Percentiles rank a stretch among this genome's conserved stretches.
phyloP scores from a whole-genome alignment of 768 basidiomycete species.

The Boletus speciosus region DNA sequence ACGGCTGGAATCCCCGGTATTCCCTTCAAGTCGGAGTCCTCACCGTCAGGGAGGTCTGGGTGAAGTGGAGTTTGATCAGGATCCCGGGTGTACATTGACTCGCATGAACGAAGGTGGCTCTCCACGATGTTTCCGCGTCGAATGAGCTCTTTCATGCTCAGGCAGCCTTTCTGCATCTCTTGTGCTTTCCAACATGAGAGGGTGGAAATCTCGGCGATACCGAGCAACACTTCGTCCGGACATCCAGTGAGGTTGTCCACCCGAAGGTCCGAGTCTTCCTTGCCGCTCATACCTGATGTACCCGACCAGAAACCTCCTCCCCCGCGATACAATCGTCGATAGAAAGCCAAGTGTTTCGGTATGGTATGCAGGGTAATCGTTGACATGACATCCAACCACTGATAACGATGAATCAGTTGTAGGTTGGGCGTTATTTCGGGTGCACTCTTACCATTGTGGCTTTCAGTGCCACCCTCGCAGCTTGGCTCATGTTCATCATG shows the following conservation, averaged over 20 bases:
- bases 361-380: constrained; percentile 57
- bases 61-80: constrained; percentile 39
- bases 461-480: constrained; percentile 61
- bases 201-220: constrained; percentile 68
- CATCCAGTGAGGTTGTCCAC: constrained; percentile 75
- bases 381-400: constrained; percentile 81
- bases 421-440: neutral
- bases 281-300: constrained; percentile 24
- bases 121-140: constrained; percentile 71
- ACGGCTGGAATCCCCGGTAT: constrained; percentile 28
- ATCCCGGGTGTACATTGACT: constrained; percentile 29
- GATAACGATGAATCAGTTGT: constrained; percentile 18
- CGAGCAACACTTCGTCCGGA: constrained; percentile 74
- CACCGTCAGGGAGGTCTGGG: constrained; percentile 33
- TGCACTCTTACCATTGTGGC: constrained; percentile 60
- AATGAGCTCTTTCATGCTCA: constrained; percentile 74
- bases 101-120: constrained; percentile 50
- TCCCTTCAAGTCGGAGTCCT: constrained; percentile 20
- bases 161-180: constrained; percentile 58
- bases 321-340: constrained; percentile 61
- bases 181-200: constrained; percentile 73
- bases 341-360: constrained; percentile 63
- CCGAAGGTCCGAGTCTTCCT: constrained; percentile 44
- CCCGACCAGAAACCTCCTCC: constrained; percentile 45
- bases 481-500: constrained; percentile 51